Evolutionary conservation across 2,329 filamentous ascomycete species (phyloP), one percentile per base, ranked within the genome.

Genomic region (Fusarium denticulatum): DNA sequence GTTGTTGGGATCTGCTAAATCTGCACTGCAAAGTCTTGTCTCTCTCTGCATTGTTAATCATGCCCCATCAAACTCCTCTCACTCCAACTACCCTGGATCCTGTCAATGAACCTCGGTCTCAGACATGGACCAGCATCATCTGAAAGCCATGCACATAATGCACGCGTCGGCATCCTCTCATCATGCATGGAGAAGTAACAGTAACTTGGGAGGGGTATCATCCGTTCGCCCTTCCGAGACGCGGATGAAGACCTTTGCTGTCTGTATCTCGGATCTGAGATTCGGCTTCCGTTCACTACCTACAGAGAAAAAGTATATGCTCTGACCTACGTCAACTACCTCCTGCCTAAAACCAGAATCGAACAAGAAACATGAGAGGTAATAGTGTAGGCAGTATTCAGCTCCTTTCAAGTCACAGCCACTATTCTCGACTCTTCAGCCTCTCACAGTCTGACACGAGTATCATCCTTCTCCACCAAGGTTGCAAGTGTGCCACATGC

Each of bases 361-460:
- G 30, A 45, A 50, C 34, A 50, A 68, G 42, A 43, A 37, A 47
- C 24, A 66, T 42, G 42, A 36, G 22, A 50, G 16, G 47, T 47
- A 30, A 22, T 28, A 28, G 28, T 28, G 45, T 47, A n/a, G 36
- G 24, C 12, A 9, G 22, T 39, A 52, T 53, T 52, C 60, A 73
- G 66, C 65, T 59, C 60, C 50, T 63, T 60, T 61, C 55, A 47
- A 57, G 43, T 64, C 65, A 64, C 56, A 77, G 74, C 64, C 75
- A 71, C 75, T 69, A 65, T 64, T 57, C 56, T 64, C 36, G n/a
- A 42, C 60, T 56, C 40, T 53, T 69, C 67, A 73, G 75, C 79
- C 79, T 81, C 78, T 81, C 79, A 81, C 71, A 79, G 77, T 55
- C 68, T 75, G 79, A 81, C 79, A 81, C 79, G 79, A 80, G 69